Base-by-base conservation (phyloP, 208 protist species). In the Blastocrithidia nonstop region DNA sequence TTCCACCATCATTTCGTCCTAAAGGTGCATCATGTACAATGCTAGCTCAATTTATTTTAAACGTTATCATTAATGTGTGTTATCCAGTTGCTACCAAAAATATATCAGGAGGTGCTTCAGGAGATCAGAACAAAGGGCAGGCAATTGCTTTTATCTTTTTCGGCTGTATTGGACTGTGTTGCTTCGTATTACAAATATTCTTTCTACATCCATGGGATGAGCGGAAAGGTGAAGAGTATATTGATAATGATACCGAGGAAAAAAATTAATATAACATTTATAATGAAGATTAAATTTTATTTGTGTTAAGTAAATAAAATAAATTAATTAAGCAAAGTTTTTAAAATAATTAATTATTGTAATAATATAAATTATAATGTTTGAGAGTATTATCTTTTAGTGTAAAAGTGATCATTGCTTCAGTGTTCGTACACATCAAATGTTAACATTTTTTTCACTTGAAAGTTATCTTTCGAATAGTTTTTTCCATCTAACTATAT, bases 121-220 rank as follows among this genome's bases (percentile, higher is more conserved):
- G 74, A 26, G 55, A 83, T 59, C 76, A 82, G 68, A 66, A 91
- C 55, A 91, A 91, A 69, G 82, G 82, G 11, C 70, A 85, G 71
- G 46, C 74, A 13, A 57, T 91, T 31, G 63, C 62, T 28, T 91
- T 91, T 69, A 87, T 91, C 48, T 77, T 91, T 58, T 91, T 91
- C 44, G 76, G 76, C 27, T 20, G 60, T 19, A 23, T 82, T 21
- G 82, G 76, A 26, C 17, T 80, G 9, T 32, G 79, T 17, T 85
- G 76, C 61, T 82, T 77, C 40, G 53, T 87, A 5, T 40, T 86
- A 23, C 54, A 84, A 62, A 7, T 79, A 32, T 73, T 83, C 59
- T 90, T 86, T 63, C 54, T 86, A 33, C 56, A 70, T 42, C 72
- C 70, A 47, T 90, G 73, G 69, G 52, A 68, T 9, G 66, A 73